Evolutionary conservation across 345 rosid genomes (phyloP).

Genomic region (Eutrema yunnanense): DNA sequence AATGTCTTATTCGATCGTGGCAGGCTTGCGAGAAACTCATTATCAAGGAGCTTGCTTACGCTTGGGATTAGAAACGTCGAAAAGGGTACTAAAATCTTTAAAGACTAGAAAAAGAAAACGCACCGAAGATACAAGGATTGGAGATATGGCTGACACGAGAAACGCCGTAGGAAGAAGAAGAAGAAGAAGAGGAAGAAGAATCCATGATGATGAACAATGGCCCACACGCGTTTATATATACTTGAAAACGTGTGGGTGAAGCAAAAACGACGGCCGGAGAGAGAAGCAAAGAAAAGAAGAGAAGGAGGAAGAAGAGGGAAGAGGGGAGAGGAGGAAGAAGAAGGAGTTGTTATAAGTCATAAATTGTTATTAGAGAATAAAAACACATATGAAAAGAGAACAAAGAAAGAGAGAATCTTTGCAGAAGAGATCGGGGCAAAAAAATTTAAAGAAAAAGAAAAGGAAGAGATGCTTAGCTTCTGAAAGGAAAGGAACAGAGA

Average conservation of each 20-base stretch:
- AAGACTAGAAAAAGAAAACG: neutral
- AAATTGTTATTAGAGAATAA: constrained; percentile 11
- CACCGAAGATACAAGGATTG: constrained; percentile 80
- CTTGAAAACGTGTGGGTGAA: constrained; percentile 25
- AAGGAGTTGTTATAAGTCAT: constrained; percentile 25
- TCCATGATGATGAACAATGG: constrained; percentile 41
- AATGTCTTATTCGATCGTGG: neutral
- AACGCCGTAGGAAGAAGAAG: constrained; percentile 16
- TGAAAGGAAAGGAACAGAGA: constrained; percentile 50
- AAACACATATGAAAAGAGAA: constrained; percentile 27
- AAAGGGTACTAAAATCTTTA: neutral
- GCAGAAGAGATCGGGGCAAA: constrained; percentile 34
- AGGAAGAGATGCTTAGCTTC: constrained; percentile 76
- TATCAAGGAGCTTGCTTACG: neutral
- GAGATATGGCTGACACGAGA: constrained; percentile 54
- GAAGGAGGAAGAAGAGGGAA: constrained; percentile 8
- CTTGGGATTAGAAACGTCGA: neutral
- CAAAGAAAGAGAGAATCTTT: constrained; percentile 41
- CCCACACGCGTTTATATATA: constrained; percentile 19
- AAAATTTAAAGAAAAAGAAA: constrained; percentile 31
- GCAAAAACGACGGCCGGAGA: constrained; percentile 35
- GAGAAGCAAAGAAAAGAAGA: constrained; percentile 25
- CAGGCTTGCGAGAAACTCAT: neutral
- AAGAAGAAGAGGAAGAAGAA: constrained; percentile 25
- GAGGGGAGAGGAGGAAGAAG: neutral